Conservation (phyloP, 495 filamentous ascomycete species). For the Talaromyces adpressus region DNA sequence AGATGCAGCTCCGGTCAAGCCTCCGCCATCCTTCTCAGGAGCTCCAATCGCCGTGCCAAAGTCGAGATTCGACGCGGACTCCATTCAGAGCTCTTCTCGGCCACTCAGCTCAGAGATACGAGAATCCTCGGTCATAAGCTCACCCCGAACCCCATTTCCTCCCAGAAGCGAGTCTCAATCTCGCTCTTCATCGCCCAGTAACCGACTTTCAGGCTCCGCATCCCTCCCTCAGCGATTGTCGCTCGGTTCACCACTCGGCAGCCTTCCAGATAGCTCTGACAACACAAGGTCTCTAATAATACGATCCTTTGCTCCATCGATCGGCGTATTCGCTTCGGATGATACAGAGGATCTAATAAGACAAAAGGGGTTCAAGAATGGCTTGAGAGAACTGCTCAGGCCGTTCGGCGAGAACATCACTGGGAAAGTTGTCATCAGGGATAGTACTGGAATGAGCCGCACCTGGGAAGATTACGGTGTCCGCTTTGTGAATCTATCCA, state of each 20-base stretch:
- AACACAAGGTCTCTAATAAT: slow-evolving; percentile 71
- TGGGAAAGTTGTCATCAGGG: slow-evolving; percentile 83
- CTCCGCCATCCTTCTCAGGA: slow-evolving; percentile 49
- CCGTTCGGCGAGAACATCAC: slow-evolving; percentile 87
- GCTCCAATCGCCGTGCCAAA: slow-evolving; percentile 46
- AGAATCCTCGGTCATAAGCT: slow-evolving; percentile 45
- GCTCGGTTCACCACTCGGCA: slow-evolving; percentile 41
- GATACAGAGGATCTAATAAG: slow-evolving; percentile 75
- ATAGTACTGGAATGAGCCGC: slow-evolving; percentile 75
- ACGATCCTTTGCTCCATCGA: slow-evolving; percentile 77
- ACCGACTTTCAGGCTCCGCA: slow-evolving; percentile 50
- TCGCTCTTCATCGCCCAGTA: slow-evolving; percentile 51
- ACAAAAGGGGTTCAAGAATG: slow-evolving; percentile 78
- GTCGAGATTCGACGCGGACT: slow-evolving; percentile 32
- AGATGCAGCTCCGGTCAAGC: slow-evolving; percentile 55
- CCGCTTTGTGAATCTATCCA: slow-evolving; percentile 59
- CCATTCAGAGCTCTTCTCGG: slow-evolving; percentile 29
- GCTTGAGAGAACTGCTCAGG: slow-evolving; percentile 75
- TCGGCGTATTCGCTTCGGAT: slow-evolving; percentile 73
- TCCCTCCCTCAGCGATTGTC: slow-evolving; percentile 51
- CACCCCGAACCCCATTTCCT: slow-evolving; percentile 33
- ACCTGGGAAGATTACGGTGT: slow-evolving; percentile 87
- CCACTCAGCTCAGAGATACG: slow-evolving; percentile 41
- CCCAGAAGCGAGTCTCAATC: slow-evolving; percentile 43
- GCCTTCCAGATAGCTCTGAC: slow-evolving; percentile 42